These are phyloP conservation scores for Paraphoma sp. DNA, from an alignment of 2,329 filamentous ascomycete species.

Conservation along the genomic window DNA sequence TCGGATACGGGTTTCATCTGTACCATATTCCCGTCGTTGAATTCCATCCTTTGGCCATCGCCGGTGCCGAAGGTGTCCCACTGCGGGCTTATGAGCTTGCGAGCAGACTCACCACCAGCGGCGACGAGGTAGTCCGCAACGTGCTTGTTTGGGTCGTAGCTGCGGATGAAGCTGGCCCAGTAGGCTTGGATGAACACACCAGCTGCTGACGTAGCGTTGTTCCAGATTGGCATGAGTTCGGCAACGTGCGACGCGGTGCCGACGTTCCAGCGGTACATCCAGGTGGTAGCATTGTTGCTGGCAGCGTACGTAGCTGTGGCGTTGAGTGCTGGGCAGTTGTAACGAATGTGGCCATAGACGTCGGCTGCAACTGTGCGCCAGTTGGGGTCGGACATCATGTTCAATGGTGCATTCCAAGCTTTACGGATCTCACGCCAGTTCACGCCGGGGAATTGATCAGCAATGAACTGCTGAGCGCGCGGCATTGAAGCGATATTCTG, in stretches of 20 bases:
- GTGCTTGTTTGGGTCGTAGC: constrained; percentile 49
- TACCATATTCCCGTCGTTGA: constrained; percentile 36
- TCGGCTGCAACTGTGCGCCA: constrained; percentile 49
- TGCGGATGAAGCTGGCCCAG: constrained; percentile 54
- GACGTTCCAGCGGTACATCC: constrained; percentile 60
- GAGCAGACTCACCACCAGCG: constrained; percentile 7
- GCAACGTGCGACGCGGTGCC: constrained; percentile 47
- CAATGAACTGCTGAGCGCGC: constrained; percentile 45
- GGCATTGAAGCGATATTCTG: constrained; percentile 42
- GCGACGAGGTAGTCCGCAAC: constrained; percentile 27
- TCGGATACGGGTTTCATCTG: constrained; percentile 35
- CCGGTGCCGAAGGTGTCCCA: constrained; percentile 36
- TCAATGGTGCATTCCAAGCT: constrained; percentile 38
- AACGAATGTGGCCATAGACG: constrained; percentile 58
- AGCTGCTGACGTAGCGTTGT: constrained; percentile 38
- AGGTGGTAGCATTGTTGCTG: constrained; percentile 40
- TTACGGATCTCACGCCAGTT: constrained; percentile 35
- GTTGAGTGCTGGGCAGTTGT: constrained; percentile 55
- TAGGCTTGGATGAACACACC: constrained; percentile 47
- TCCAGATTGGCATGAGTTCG: constrained; percentile 49
- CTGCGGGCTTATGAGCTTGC: constrained; percentile 28
- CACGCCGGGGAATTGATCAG: constrained; percentile 48
- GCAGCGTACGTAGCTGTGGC: constrained; percentile 46
- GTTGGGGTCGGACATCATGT: constrained; percentile 24
- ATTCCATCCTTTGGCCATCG: constrained; percentile 29